Base-by-base conservation (phyloP, 2,329 filamentous ascomycete species). In the Aspergillus tanneri region DNA sequence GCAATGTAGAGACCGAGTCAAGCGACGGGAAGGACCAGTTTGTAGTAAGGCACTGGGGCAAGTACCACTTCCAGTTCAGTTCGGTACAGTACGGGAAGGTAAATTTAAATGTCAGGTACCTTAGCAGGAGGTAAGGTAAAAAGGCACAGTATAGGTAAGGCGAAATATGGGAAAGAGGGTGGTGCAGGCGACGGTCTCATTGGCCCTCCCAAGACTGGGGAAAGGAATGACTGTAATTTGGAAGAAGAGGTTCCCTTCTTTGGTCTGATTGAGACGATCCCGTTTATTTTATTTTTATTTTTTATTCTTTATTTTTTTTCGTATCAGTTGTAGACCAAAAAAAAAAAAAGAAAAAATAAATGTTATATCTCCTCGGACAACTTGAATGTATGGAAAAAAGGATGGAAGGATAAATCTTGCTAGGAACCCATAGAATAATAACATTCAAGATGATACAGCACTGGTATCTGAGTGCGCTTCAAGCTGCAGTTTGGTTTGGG, bases 401-500 rank as follows among this genome's bases (percentile, higher is more conserved):
- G 37, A 45, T 44, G 49, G 32, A 45, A 49, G 42, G 47, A 39
- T 24, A 49, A 42, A 36, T n/a, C n/a, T n/a, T n/a, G n/a, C n/a
- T 41, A 39, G 27, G 39, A 24, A 44, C 14, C 23, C 19, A 48
- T 19, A 41, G 24, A 43, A 47, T 41, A 50, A 46, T 35, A 47
- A 44, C 44, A 47, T 47, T 50, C 32, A 51, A 19, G 36, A 53
- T 55, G 47, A 58, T 58, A 58, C 54, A 52, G 43, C 43, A 44
- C 52, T 58, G 50, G 56, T 57, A 56, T 57, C 54, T 53, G 43
- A 46, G 47, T 55, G 48, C 51, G 50, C 53, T 53, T 47, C 40
- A 35, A 46, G 42, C 46, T 54, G 46, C 32, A 54, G 51, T 51
- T 53, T 50, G 53, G 50, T 47, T 45, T 25, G 24, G 23, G 50